phyloP scores from a whole-genome alignment of 441 rosid genomes.

The Adansonia grandidieri region DNA sequence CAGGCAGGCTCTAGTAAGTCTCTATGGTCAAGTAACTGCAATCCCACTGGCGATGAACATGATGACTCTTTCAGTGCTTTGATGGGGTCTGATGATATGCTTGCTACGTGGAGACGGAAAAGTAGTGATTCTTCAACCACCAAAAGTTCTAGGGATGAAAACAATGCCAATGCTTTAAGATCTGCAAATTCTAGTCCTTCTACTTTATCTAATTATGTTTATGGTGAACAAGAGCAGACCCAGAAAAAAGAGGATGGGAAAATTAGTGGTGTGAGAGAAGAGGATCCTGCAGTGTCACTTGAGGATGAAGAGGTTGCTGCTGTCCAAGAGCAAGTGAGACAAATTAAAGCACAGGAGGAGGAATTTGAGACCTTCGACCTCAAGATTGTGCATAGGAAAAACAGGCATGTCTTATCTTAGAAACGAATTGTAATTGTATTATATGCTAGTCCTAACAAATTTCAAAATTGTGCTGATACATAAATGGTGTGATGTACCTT shows the following conservation, averaged over 20 bases:
- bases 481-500: constrained; percentile 10
- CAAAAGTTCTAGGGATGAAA: constrained; percentile 70
- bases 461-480: constrained; percentile 6
- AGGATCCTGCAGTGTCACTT: constrained; percentile 60
- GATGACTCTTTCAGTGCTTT: constrained; percentile 57
- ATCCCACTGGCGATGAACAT: constrained; percentile 53
- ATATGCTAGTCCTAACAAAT: constrained; percentile 14
- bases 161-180: constrained; percentile 54
- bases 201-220: constrained; percentile 62
- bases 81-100: constrained; percentile 62
- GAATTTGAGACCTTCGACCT: constrained; percentile 98
- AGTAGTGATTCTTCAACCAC: constrained; percentile 73
- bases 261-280: constrained; percentile 54
- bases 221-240: constrained; percentile 50
- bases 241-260: constrained; percentile 66
- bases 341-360: constrained; percentile 93
- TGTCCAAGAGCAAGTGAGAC: constrained; percentile 96
- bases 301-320: constrained; percentile 98
- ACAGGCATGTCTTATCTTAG: constrained; percentile 62
- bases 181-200: constrained; percentile 75
- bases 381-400: constrained; percentile 94
- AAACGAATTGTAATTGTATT: constrained; percentile 14
- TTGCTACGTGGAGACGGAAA: constrained; percentile 76
- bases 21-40: constrained; percentile 57
- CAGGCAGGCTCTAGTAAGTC: constrained; percentile 63